A percentile compares a stretch with the other conserved stretches of the same genome.
These are phyloP conservation scores for Flaveria trinervia DNA, from an alignment of 129 eudicot species.

Conservation along the genomic window DNA sequence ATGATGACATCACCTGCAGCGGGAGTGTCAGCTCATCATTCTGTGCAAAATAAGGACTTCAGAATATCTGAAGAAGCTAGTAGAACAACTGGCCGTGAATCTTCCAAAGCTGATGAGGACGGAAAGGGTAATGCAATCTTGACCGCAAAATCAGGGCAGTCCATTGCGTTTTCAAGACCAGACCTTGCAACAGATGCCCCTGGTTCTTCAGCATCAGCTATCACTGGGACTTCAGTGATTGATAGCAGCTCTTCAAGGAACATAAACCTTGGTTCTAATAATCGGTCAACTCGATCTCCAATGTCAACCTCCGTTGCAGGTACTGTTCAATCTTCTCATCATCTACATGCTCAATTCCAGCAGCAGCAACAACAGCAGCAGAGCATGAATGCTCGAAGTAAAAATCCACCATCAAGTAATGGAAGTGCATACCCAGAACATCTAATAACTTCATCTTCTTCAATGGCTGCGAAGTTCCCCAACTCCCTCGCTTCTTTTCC, in stretches of 20 bases:
- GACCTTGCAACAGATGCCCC: slow-evolving; percentile 55
- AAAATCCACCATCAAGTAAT: slow-evolving; percentile 59
- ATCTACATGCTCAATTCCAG: slow-evolving; percentile 50
- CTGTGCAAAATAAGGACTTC: slow-evolving; percentile 61
- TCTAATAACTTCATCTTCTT: slow-evolving; percentile 36
- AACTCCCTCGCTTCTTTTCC: slow-evolving; percentile 57
- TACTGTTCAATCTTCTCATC: slow-evolving; percentile 45
- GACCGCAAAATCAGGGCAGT: slow-evolving; percentile 59
- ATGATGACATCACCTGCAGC: slow-evolving; percentile 59
- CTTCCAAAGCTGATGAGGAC: slow-evolving; percentile 65
- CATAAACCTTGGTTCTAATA: slow-evolving; percentile 48
- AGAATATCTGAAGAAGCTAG: slow-evolving; percentile 65
- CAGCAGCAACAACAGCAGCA: slow-evolving; percentile 45
- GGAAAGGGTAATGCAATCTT: slow-evolving; percentile 43
- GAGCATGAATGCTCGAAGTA: slow-evolving; percentile 40
- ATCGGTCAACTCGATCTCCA: slow-evolving; percentile 48
- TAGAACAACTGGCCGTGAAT: slow-evolving; percentile 44
- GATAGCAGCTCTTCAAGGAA: slow-evolving; percentile 62
- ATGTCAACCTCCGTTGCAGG: slow-evolving; percentile 34
- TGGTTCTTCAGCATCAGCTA: slow-evolving; percentile 19
- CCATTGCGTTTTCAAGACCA: slow-evolving; percentile 79
- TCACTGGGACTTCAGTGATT: slow-evolving; percentile 43
- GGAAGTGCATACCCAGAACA: slow-evolving; percentile 60
- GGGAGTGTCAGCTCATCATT: slow-evolving; percentile 48
- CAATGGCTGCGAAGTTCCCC: slow-evolving; percentile 59